Evolutionary conservation across 257 asterid genomes (phyloP).

Genomic region (Mitragyna speciosa): DNA sequence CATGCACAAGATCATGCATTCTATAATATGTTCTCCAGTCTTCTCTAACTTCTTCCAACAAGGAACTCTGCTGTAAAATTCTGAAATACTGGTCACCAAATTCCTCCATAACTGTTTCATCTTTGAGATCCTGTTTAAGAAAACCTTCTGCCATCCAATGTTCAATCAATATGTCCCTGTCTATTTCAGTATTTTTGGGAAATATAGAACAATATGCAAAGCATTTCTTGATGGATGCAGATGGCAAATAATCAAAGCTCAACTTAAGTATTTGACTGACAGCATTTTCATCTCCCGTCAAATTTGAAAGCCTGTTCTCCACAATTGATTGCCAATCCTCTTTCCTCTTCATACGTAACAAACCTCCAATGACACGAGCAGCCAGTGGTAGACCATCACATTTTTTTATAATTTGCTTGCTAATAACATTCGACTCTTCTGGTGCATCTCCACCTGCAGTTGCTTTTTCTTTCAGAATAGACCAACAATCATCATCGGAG

Average conservation of each 20-base stretch:
- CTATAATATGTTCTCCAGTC: slow-evolving; percentile 17
- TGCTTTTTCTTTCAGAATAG: slow-evolving; percentile 4
- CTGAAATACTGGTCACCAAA: slow-evolving; percentile 20
- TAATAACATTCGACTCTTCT: not conserved
- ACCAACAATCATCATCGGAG: not conserved
- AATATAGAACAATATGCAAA: slow-evolving; percentile 36
- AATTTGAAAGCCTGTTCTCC: not conserved
- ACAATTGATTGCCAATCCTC: slow-evolving; percentile 26
- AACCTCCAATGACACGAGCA: slow-evolving; percentile 27
- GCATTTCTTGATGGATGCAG: slow-evolving; percentile 24
- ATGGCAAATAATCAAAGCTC: slow-evolving; percentile 31
- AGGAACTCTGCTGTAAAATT: slow-evolving; percentile 24
- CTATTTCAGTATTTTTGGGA: not conserved
- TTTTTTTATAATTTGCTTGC: not conserved
- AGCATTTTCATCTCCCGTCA: not conserved
- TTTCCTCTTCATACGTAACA: slow-evolving; percentile 12
- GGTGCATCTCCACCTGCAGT: not conserved
- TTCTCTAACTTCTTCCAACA: slow-evolving; percentile 26
- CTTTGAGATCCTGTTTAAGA: slow-evolving; percentile 6
- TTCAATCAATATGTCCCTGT: slow-evolving; percentile 20
- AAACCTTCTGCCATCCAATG: slow-evolving; percentile 40
- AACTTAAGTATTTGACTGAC: slow-evolving; percentile 15
- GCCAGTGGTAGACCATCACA: slow-evolving; percentile 13
- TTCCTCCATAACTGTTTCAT: not conserved
- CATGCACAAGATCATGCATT: slow-evolving; percentile 41